phyloP scores from a whole-genome alignment of 768 basidiomycete species.

The Infundibulicybe gibba region DNA sequence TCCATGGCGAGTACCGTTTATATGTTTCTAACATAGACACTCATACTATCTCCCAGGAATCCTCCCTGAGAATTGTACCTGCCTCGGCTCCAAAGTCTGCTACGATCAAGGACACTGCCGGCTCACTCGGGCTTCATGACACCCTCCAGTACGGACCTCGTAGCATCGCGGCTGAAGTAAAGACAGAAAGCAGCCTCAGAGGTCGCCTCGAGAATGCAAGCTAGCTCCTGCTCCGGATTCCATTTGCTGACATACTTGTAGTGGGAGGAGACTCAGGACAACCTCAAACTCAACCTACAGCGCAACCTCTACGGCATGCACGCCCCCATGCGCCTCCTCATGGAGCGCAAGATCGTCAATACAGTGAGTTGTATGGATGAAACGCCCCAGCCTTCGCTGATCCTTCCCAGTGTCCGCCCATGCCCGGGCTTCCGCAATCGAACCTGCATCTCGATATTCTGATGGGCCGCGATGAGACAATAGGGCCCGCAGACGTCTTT shows the following conservation, averaged over 20 bases:
- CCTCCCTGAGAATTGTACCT: constrained; percentile 66
- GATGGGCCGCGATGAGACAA: constrained; percentile 85
- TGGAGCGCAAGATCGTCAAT: constrained; percentile 89
- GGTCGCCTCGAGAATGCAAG: constrained; percentile 72
- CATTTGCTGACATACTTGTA: constrained; percentile 23
- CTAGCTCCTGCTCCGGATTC: background rate
- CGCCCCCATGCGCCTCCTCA: constrained; percentile 83
- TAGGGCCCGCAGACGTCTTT: constrained; percentile 81
- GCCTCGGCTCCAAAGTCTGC: constrained; percentile 50
- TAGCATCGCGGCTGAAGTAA: constrained; percentile 73
- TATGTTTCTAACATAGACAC: background rate
- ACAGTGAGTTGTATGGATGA: constrained; percentile 43
- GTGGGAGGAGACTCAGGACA: constrained; percentile 96
- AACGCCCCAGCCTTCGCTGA: background rate
- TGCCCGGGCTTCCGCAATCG: constrained; percentile 59
- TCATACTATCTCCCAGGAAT: constrained; percentile 24
- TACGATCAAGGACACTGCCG: constrained; percentile 63
- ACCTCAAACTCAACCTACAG: constrained; percentile 78
- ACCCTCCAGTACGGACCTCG: constrained; percentile 82
- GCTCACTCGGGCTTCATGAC: constrained; percentile 83
- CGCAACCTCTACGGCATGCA: constrained; percentile 85
- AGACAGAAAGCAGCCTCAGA: constrained; percentile 58
- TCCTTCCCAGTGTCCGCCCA: constrained; percentile 52
- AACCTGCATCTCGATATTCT: constrained; percentile 92
- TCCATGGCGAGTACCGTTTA: constrained; percentile 19